Conservation (phyloP, 1,284 basidiomycete genomes). For the Cutaneotrichosporon cutaneum region DNA sequence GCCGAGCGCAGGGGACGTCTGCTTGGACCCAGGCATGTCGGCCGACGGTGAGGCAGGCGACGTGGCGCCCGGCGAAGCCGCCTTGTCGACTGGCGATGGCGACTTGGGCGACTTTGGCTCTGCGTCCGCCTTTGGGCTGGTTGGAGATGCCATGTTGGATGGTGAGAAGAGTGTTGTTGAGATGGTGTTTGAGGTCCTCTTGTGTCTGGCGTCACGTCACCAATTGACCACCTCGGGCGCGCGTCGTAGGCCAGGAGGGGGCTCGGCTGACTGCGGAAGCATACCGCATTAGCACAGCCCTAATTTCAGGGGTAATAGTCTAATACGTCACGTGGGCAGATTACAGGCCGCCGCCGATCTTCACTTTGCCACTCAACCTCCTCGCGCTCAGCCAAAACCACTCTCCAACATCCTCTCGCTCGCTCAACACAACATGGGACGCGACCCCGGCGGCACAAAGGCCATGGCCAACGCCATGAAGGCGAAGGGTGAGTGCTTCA, state of each 20-base stretch:
- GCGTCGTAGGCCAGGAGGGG: background rate
- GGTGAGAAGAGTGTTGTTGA: constrained; percentile 2
- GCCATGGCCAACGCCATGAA: constrained; percentile 94
- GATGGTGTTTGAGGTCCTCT: background rate
- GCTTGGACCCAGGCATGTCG: constrained; percentile 5
- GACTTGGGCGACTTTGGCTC: background rate
- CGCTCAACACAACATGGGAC: constrained; percentile 42
- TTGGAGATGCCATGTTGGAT: constrained; percentile 2
- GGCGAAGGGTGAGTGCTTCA: constrained; percentile 64
- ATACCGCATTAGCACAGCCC: background rate
- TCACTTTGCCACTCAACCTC: constrained; percentile 5
- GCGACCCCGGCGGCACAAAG: constrained; percentile 75
- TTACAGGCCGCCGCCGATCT: background rate
- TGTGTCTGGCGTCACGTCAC: constrained; percentile 1
- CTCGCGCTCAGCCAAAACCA: background rate
- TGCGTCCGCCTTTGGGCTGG: background rate
- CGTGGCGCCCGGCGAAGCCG: background rate
- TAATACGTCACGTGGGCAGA: background rate
- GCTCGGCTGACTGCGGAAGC: background rate
- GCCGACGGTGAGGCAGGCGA: background rate
- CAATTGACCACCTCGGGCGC: background rate
- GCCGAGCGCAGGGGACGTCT: background rate
- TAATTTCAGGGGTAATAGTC: background rate
- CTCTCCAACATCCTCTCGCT: background rate
- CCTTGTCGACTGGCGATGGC: background rate